Percentiles rank a stretch among this genome's conserved stretches.
Evolutionary conservation across 176 grass and related monocot genomes (phyloP).

Genomic region (Puya raimondii): DNA sequence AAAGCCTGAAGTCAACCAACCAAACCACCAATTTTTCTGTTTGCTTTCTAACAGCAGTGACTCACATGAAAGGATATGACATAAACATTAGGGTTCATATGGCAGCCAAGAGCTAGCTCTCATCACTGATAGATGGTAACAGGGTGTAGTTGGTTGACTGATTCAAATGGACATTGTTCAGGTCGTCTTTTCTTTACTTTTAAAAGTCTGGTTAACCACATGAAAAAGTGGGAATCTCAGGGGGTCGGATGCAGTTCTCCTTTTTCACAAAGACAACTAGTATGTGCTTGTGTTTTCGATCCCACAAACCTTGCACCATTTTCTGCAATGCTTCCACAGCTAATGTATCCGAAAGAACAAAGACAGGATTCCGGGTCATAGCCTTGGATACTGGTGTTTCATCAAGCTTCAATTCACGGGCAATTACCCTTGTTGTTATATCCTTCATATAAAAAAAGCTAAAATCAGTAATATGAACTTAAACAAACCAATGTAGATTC

Average conservation of each 20-base stretch:
- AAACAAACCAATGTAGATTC: not conserved
- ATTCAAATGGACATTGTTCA: constrained; percentile 14
- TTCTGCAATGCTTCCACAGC: constrained; percentile 96
- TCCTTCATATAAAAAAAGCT: constrained; percentile 30
- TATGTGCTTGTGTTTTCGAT: not conserved
- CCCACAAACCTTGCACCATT: constrained; percentile 84
- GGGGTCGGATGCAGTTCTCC: not conserved
- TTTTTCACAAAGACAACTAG: not conserved
- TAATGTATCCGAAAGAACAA: constrained; percentile 80
- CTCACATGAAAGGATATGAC: too few species aligned
- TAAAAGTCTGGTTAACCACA: too few species aligned
- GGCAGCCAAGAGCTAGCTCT: not conserved
- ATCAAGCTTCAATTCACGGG: constrained; percentile 81
- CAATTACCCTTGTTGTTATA: constrained; percentile 85
- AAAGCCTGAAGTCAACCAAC: too few species aligned
- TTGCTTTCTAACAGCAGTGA: too few species aligned
- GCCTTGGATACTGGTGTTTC: constrained; percentile 92
- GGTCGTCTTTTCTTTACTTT: too few species aligned
- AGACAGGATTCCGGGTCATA: constrained; percentile 86
- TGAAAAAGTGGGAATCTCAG: too few species aligned
- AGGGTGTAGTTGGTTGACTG: too few species aligned
- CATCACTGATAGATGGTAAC: too few species aligned
- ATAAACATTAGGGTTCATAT: too few species aligned
- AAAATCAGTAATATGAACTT: not conserved
- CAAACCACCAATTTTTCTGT: too few species aligned